Base-by-base conservation (phyloP, 164 flowering plant species). In the Magnolia kwangsiensis region DNA sequence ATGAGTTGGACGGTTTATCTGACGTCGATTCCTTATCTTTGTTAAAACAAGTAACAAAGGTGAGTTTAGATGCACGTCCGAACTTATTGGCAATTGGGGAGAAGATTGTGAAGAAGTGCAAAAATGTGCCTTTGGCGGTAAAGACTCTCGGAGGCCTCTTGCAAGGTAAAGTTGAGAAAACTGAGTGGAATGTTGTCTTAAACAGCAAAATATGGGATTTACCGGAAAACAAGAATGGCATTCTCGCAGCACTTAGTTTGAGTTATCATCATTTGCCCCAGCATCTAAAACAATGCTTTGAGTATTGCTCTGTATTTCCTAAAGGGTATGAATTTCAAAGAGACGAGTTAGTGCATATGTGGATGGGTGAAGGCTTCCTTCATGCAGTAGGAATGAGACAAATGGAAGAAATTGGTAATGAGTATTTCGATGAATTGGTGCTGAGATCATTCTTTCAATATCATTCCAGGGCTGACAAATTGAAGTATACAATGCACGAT, bases 281-380 rank as follows among this genome's bases (percentile, higher is more conserved):
- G 63, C 73, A 51, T 67, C 31, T 80, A 45, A 80, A 59, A 65
- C 67, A 20, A 23, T 72, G 80, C 31, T 74, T 81, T 72, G 69
- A 55, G 4, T 81, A 65, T 66, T 81, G 80, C 67, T 74, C 75
- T 1, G 20, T 81, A 18, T 81, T 64, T 61, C 83, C 80, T 3
- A 81, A 31, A 72, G 73, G 51, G n/a, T 18, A 29, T 24, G 8
- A 4, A 0, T 65, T 81, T 14, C 24, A 20, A 11, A 78, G 65
- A 31, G 75, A 67, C 8, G 23, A 23, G 5, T 29, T 81, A 19
- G 51, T 81, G 7, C 67, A 66, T 21, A 8, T 77, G 31, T 81
- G 83, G 83, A 73, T 75, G 24, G 67, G 67, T 7, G 19, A 73
- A 18, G 75, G 75, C 29, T 73, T 55, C 59, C 18, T 73, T 27